Conservation (phyloP, 352 stramenopile species). For the Globisporangium perplexum region DNA sequence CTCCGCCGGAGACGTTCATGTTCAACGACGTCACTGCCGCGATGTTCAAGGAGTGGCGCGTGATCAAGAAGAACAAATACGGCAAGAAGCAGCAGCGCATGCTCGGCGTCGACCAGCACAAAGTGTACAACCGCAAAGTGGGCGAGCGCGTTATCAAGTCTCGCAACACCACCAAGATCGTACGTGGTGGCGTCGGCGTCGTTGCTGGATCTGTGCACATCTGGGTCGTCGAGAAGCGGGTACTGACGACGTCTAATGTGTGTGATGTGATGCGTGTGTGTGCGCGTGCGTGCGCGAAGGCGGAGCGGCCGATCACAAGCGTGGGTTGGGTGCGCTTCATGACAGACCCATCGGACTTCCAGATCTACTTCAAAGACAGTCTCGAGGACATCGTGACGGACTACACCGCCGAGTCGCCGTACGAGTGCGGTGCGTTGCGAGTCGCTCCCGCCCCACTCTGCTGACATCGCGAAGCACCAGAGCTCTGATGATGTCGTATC, state of each 20-base stretch:
- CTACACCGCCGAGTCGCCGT: constrained; percentile 86
- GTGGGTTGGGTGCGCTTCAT: constrained; percentile 86
- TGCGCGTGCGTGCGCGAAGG: constrained; percentile 24
- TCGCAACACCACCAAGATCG: constrained; percentile 84
- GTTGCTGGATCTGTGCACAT: no score
- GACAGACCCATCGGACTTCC: constrained; percentile 78
- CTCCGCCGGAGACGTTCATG: constrained; percentile 86
- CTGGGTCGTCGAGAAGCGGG: background rate
- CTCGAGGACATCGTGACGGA: constrained; percentile 88
- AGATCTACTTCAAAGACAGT: constrained; percentile 87
- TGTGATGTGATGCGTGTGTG: constrained; percentile 1
- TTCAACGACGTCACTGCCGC: constrained; percentile 87
- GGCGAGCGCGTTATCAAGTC: constrained; percentile 87
- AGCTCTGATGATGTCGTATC: no score
- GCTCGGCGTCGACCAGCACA: constrained; percentile 85
- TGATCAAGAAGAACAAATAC: constrained; percentile 92
- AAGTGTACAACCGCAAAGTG: constrained; percentile 89
- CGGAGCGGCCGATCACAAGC: constrained; percentile 80
- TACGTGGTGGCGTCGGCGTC: constrained; percentile 31
- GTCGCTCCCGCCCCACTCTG: no score
- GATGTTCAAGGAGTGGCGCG: constrained; percentile 89
- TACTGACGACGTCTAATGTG: background rate
- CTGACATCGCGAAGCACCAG: background rate
- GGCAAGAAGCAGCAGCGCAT: constrained; percentile 87
- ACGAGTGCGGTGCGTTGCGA: constrained; percentile 76